These are phyloP conservation scores for Aureobasidium namibiae DNA, from an alignment of 2,329 filamentous ascomycete genomes.

Conservation along the genomic window DNA sequence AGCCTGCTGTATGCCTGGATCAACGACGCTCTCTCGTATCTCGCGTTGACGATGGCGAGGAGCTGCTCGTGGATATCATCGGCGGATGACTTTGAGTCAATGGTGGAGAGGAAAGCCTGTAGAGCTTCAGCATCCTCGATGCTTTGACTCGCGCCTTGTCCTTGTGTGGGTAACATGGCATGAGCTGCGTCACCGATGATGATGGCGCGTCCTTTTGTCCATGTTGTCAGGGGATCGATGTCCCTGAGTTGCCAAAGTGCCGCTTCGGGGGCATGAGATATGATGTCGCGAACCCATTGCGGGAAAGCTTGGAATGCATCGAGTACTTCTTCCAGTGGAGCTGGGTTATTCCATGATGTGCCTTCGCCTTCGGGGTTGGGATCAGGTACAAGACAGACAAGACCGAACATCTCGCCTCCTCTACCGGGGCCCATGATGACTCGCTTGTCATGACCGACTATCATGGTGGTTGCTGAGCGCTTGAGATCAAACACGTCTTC, in stretches of 20 bases:
- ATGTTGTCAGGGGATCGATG: conserved; percentile 32
- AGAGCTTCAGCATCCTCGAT: conserved; percentile 36
- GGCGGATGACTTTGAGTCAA: conserved; percentile 14
- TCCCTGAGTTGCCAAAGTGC: conserved; percentile 41
- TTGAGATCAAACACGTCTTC: conserved; percentile 27
- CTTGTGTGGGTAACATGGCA: conserved; percentile 34
- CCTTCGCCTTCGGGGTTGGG: conserved; percentile 32
- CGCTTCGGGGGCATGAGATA: conserved; percentile 27
- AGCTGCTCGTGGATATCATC: conserved; percentile 21
- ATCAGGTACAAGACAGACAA: conserved; percentile 40
- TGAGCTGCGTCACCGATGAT: conserved; percentile 32
- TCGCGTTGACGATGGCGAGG: conserved; percentile 21
- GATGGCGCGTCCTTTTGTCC: conserved; percentile 23
- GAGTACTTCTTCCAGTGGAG: conserved; percentile 29
- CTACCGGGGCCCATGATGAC: conserved; percentile 40
- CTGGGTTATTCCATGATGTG: conserved; percentile 34
- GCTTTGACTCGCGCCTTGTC: conserved; percentile 35
- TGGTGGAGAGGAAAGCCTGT: conserved; percentile 21
- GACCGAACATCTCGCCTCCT: conserved; percentile 33
- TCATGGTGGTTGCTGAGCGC: conserved; percentile 37
- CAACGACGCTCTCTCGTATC: conserved; percentile 32
- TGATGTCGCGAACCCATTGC: conserved; percentile 29
- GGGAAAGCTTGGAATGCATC: conserved; percentile 37
- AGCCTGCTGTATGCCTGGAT: conserved; percentile 38
- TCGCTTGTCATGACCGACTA: conserved; percentile 33